phyloP scores from a whole-genome alignment of 176 grass and related monocot species.

The Coix lacrymajobi region DNA sequence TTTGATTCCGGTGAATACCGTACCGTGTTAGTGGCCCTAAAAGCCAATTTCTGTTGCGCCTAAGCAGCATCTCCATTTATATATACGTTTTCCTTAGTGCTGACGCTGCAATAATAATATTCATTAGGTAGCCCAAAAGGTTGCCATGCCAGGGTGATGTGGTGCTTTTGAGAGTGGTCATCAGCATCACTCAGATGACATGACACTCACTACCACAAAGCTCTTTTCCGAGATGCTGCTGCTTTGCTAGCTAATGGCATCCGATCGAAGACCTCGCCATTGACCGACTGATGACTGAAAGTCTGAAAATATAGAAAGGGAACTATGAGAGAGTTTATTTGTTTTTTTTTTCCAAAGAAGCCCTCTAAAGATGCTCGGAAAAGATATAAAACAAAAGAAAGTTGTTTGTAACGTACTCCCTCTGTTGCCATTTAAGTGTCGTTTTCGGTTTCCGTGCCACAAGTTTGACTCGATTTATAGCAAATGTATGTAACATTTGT shows the following conservation, averaged over 20 bases:
- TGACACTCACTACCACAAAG: conserved; percentile 7
- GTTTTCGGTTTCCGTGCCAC: too few species aligned
- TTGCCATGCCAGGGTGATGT: conserved; percentile 1
- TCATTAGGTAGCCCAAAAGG: neutral
- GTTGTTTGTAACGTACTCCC: neutral
- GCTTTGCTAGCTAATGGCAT: neutral
- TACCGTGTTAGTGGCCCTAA: conserved; percentile 4
- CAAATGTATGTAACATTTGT: too few species aligned
- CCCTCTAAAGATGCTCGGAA: neutral
- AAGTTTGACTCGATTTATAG: too few species aligned
- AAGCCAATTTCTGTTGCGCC: conserved; percentile 9
- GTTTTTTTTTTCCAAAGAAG: neutral
- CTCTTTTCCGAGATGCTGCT: neutral
- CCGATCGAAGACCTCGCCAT: conserved; percentile 13
- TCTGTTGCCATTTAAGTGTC: too few species aligned
- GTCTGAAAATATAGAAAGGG: neutral
- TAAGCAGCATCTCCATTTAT: neutral
- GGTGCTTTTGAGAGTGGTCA: conserved; percentile 22
- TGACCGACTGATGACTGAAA: neutral
- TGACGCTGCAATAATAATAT: neutral
- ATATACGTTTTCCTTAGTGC: neutral
- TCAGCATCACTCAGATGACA: neutral
- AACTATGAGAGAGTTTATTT: neutral
- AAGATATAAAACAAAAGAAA: neutral
- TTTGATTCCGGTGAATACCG: neutral